Evolutionary conservation across 768 basidiomycete genomes (phyloP).

Genomic region (Phaeolepiota aurea): DNA sequence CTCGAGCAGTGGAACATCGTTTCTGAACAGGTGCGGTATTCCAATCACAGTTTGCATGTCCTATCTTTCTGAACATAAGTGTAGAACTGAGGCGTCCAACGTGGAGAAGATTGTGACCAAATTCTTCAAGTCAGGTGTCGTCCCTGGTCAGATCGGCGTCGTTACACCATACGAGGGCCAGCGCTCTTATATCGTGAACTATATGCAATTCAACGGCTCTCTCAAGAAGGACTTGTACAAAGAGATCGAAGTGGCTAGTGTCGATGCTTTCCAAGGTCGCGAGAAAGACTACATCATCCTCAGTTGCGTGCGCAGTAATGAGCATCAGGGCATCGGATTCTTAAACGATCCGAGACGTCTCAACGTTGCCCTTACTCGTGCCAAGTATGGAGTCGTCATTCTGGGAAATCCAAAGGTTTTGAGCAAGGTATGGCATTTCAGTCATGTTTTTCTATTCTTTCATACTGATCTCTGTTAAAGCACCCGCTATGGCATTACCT

Average conservation of each 20-base stretch:
- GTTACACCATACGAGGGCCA: constrained; percentile 99
- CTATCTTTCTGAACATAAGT: constrained; percentile 4
- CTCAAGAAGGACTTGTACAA: constrained; percentile 99
- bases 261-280: constrained; percentile 98
- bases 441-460: neutral
- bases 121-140: constrained; percentile 98
- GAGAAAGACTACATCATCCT: constrained; percentile 99
- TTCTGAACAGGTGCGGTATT: constrained; percentile 87
- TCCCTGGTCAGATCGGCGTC: constrained; percentile 93
- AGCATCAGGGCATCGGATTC: constrained; percentile 99
- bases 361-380: constrained; percentile 94
- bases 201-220: constrained; percentile 99
- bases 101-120: constrained; percentile 99
- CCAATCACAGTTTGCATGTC: constrained; percentile 7
- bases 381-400: constrained; percentile 97
- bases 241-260: constrained; percentile 97
- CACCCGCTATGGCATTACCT: constrained; percentile 98
- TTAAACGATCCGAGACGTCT: constrained; percentile 94
- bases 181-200: constrained; percentile 95
- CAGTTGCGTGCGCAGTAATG: constrained; percentile 95
- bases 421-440: constrained; percentile 69
- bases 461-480: constrained; percentile 30
- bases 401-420: constrained; percentile 99
- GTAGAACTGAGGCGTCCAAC: constrained; percentile 94
- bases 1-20: constrained; percentile 95